These are phyloP conservation scores for Fibroporia radiculosa DNA, from an alignment of 768 basidiomycete species.

Conservation along the genomic window DNA sequence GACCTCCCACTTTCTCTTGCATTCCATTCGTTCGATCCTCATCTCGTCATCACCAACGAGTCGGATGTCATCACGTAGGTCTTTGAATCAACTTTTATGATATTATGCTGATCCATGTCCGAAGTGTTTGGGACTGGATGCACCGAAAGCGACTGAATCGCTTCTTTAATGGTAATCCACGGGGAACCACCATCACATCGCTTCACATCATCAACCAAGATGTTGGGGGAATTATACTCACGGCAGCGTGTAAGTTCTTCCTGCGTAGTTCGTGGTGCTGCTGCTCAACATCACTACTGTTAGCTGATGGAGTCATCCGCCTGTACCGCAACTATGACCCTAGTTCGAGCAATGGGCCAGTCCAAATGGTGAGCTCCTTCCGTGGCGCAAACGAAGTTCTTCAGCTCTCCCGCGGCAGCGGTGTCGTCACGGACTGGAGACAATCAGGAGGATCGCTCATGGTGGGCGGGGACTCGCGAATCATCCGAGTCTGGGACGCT, in stretches of 20 bases:
- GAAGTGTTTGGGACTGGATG: slow-evolving; percentile 94
- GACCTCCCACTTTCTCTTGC: slow-evolving; percentile 68
- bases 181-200: slow-evolving; percentile 77
- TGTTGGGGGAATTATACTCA: slow-evolving; percentile 82
- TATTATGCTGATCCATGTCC: slow-evolving; percentile 7
- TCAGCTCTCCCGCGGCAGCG: slow-evolving; percentile 67
- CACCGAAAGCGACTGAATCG: slow-evolving; percentile 65
- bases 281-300: neutral
- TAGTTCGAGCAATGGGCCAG: slow-evolving; percentile 53
- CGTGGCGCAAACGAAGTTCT: slow-evolving; percentile 77
- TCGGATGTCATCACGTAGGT: slow-evolving; percentile 76
- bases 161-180: slow-evolving; percentile 86
- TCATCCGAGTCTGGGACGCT: slow-evolving; percentile 93
- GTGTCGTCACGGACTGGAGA: slow-evolving; percentile 90
- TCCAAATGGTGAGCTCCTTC: slow-evolving; percentile 94
- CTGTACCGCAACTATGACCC: slow-evolving; percentile 91
- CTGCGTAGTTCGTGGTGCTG: neutral
- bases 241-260: slow-evolving; percentile 63
- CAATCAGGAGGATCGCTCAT: slow-evolving; percentile 79
- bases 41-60: slow-evolving; percentile 82
- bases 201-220: slow-evolving; percentile 94
- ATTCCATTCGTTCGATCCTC: slow-evolving; percentile 90
- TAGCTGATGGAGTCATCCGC: slow-evolving; percentile 89
- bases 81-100: neutral
- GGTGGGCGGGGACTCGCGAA: slow-evolving; percentile 86